Base-by-base conservation (phyloP, 2,329 filamentous ascomycete species). In the Trichoderma simmonsii region DNA sequence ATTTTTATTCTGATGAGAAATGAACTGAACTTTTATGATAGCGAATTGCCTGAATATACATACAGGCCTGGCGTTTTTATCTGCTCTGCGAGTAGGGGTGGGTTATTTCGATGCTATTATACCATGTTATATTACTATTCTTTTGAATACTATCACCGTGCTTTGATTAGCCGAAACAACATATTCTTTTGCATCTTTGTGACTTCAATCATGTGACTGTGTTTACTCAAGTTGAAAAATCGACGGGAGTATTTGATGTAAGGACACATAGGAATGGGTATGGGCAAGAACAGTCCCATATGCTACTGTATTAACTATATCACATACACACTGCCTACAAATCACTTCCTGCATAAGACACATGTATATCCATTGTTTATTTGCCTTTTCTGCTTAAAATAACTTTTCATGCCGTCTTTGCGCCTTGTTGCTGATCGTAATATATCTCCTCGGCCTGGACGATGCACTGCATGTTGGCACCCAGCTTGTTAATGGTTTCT, bases 401-500 rank as follows among this genome's bases (percentile, higher is more conserved):
- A 24, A 24, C 14, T 34, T 36, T 51, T 43, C 15, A 64, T 34
- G 66, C 59, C 36, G 21, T 51, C 66, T 56, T 71, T 73, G 67
- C 30, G 39, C 72, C 68, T 57, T 80, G 78, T 71, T 82, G 79
- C 72, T 81, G 77, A 54, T 81, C 77, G 64, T 82, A 76, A 75
- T 88, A 88, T n/a, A 87, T 79, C 80, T 91, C 87, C 84, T 98
- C 95, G 2, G 95, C 95, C 66, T 91, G 89, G 72, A 90, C 91
- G 80, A 98, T 95, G 82, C 93, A 96, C 76, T 92, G 89, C 85
- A 97, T 94, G 81, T 97, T 97, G 59, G 94, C 93, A 30, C 92
- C 91, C 62, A 97, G 85, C 87, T 99, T 99, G 85, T 99, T 98
- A 84, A 96, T 91, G 67, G 90, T 93, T 75, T 97, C 98, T 88